Conservation (phyloP, 176 grass and related monocot genomes). For the Ampelocalamus luodianensis region DNA sequence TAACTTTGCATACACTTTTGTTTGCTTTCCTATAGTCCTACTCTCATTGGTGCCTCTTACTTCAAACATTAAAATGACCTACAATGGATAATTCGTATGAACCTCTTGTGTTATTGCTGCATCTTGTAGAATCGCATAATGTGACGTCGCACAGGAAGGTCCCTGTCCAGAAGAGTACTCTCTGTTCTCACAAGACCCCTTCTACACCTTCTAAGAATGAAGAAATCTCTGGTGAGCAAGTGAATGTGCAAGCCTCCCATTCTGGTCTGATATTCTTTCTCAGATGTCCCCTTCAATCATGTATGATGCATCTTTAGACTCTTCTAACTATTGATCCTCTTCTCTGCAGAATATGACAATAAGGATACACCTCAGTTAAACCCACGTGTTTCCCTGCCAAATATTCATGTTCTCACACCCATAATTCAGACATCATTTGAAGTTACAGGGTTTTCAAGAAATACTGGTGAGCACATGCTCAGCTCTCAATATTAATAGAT, state of each 20-base stretch:
- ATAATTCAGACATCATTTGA: conserved; percentile 58
- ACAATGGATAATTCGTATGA: conserved; percentile 14
- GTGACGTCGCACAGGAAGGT: conserved; percentile 39
- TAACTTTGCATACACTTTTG: background rate
- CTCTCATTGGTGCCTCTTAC: conserved; percentile 24
- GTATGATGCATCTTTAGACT: conserved; percentile 24
- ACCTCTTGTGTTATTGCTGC: conserved; percentile 35
- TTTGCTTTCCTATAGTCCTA: background rate
- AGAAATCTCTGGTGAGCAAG: conserved; percentile 43
- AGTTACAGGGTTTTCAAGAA: conserved; percentile 60
- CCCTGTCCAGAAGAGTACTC: conserved; percentile 39
- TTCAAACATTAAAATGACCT: conserved; percentile 37
- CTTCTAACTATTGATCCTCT: conserved; percentile 35
- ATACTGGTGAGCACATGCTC: conserved; percentile 59
- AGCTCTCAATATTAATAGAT: background rate
- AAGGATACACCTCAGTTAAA: conserved; percentile 47
- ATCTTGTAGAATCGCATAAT: conserved; percentile 55
- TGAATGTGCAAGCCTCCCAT: conserved; percentile 46
- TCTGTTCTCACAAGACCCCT: conserved; percentile 32
- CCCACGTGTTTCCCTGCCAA: conserved; percentile 27
- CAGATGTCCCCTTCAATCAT: conserved; percentile 10
- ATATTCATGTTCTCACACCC: conserved; percentile 54
- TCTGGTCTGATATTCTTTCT: conserved; percentile 55
- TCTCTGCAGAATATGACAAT: conserved; percentile 46
- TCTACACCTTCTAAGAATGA: conserved; percentile 42